These are phyloP conservation scores for Cnidoscolus chayamansa DNA, from an alignment of 441 rosid species.

Conservation along the genomic window DNA sequence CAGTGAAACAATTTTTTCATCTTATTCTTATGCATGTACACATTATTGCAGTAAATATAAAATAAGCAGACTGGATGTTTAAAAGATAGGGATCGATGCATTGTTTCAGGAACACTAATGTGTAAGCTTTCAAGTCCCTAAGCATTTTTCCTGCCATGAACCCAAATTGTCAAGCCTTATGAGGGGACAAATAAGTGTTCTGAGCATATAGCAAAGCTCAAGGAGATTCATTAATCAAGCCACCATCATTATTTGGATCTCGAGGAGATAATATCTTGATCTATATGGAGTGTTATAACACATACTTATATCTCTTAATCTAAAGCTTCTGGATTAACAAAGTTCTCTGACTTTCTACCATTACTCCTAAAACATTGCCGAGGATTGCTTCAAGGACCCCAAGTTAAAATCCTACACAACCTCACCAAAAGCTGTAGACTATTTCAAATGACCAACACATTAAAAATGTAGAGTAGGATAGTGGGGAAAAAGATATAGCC, in stretches of 20 bases:
- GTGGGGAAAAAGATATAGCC: not conserved
- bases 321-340: not conserved
- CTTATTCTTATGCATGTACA: not conserved
- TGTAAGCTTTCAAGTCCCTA: not conserved
- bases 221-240: not conserved
- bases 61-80: not conserved
- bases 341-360: not conserved
- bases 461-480: not conserved
- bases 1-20: not conserved
- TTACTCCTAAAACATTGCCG: not conserved
- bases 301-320: not conserved
- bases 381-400: not conserved
- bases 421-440: not conserved
- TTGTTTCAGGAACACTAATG: not conserved
- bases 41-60: not conserved
- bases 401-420: slow-evolving; percentile 2
- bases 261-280: not conserved
- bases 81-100: slow-evolving; percentile 4
- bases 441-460: not conserved
- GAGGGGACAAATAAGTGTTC: not conserved
- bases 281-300: not conserved
- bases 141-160: not conserved
- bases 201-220: not conserved
- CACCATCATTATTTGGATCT: not conserved
- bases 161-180: not conserved